These are phyloP conservation scores for Coemansia sp. DNA, from an alignment of 192 early-diverging fungal genomes.

Conservation along the genomic window DNA sequence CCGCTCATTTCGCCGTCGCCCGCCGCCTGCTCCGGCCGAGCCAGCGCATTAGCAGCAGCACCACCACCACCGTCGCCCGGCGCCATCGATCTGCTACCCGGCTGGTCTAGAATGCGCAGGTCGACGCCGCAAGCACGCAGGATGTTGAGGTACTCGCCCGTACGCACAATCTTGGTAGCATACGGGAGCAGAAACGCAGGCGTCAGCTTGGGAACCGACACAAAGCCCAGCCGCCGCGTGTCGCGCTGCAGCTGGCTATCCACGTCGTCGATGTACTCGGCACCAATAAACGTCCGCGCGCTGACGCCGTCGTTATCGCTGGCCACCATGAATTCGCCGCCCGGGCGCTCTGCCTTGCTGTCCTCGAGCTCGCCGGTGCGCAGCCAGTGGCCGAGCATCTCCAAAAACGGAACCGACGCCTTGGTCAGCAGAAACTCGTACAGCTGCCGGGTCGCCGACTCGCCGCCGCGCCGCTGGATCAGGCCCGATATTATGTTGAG, in stretches of 20 bases:
- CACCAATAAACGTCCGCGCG: conserved; percentile 73
- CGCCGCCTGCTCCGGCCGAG: too few species aligned
- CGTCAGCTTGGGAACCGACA: conserved; percentile 38
- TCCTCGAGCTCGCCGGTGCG: conserved; percentile 86
- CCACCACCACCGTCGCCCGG: not conserved
- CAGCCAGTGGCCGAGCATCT: conserved; percentile 87
- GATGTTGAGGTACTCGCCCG: conserved; percentile 96
- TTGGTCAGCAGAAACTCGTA: conserved; percentile 77
- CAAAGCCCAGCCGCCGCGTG: conserved; percentile 12
- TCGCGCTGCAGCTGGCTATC: conserved; percentile 1
- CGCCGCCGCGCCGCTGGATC: conserved; percentile 58
- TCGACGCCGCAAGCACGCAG: conserved; percentile 71
- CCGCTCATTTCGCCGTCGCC: conserved; percentile 15
- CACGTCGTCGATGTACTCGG: conserved; percentile 38
- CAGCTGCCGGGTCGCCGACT: conserved; percentile 68
- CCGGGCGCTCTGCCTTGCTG: conserved; percentile 42
- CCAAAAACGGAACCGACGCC: conserved; percentile 78
- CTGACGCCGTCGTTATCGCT: conserved; percentile 62
- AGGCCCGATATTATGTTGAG: conserved; percentile 72
- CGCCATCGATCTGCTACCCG: conserved; percentile 1
- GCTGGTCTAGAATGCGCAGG: conserved; percentile 22
- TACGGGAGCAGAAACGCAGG: conserved; percentile 79
- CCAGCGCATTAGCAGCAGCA: too few species aligned
- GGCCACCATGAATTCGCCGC: conserved; percentile 91
- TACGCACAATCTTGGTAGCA: conserved; percentile 76